Base-by-base conservation (phyloP, 2,329 filamentous ascomycete genomes). In the Corinectria fuckeliana region DNA sequence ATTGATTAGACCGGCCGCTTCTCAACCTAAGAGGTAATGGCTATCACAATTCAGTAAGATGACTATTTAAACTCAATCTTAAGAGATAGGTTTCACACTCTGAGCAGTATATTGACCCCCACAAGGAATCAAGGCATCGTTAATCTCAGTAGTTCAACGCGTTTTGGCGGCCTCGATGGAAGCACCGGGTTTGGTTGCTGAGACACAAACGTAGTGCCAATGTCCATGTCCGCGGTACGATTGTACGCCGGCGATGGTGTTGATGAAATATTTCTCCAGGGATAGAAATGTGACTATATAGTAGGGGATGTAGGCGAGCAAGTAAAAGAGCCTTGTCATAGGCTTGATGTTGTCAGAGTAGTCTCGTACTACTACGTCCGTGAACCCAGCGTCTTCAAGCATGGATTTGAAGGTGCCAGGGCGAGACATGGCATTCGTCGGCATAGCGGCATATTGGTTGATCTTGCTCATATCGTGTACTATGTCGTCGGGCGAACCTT, bases 251-350 rank as follows among this genome's bases (percentile, higher is more conserved):
- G 56, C 56, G 1, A 63, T 53, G 3, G 57, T 57, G 28, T 63
- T 63, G n/a, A 63, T 60, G 11, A 63, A 63, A 4, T 54, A 39
- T 10, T 38, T 45, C 38, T 63, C 60, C 6, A 63, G 26, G 16
- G 38, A 30, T 8, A 63, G 18, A 5, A 63, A 47, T 9, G 49
- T 50, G 7, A 63, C 13, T 4, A 60, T 4, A 1, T 60, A 20
- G 41, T 41, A 60, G 1, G 60, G 60, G 25, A 63, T 25, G 4
- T 57, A 86, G 82, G 42, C 60, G 10, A 63, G 25, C 8, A 61
- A 5, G 9, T 55, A 83, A 66, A 84, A 84, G 1, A 84, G 62
- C 10, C 79, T 69, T 50, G 77, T 72, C 78, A 84, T 81, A 8
- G 82, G 82, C 50, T 70, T 68, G 52, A 84, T 78, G 60, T 84